These are phyloP conservation scores for Arachis monticola DNA, from an alignment of 331 rosid genomes.

Conservation along the genomic window DNA sequence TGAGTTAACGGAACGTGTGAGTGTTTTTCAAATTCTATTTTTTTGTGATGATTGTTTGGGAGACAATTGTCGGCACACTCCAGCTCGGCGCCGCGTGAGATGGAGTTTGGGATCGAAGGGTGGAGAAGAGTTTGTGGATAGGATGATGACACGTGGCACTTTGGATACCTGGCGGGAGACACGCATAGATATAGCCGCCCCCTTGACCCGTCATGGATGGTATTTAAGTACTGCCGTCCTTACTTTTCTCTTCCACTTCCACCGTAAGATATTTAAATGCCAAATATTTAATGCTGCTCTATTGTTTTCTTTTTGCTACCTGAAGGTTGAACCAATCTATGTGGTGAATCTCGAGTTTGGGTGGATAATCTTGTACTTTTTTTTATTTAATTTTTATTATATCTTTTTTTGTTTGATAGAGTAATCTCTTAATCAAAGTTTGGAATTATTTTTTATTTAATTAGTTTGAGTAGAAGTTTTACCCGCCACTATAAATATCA, in stretches of 20 bases:
- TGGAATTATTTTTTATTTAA: too few relatives aligned
- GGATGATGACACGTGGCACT: constrained; percentile 37
- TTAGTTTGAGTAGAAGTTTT: too few relatives aligned
- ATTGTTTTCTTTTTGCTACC: neutral
- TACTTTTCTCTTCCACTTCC: constrained; percentile 7
- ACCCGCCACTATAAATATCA: too few relatives aligned
- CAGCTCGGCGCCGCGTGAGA: constrained; percentile 55
- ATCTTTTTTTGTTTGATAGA: too few relatives aligned
- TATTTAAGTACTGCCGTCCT: constrained; percentile 31
- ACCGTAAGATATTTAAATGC: neutral
- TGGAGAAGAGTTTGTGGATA: neutral
- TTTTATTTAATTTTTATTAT: too few relatives aligned
- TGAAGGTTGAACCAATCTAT: too few relatives aligned
- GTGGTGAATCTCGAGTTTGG: neutral
- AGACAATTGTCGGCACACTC: constrained; percentile 52
- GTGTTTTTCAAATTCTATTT: too few relatives aligned
- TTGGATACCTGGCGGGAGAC: constrained; percentile 52
- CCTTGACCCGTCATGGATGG: neutral
- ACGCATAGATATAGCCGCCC: constrained; percentile 36
- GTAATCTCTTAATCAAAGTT: too few relatives aligned
- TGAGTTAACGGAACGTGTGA: constrained; percentile 8
- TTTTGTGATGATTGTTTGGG: neutral
- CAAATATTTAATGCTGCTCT: neutral
- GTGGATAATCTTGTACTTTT: neutral
- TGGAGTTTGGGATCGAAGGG: constrained; percentile 48